Evolutionary conservation across 139 green algal genomes (phyloP).

Genomic region (Tetradesmus obliquus): DNA sequence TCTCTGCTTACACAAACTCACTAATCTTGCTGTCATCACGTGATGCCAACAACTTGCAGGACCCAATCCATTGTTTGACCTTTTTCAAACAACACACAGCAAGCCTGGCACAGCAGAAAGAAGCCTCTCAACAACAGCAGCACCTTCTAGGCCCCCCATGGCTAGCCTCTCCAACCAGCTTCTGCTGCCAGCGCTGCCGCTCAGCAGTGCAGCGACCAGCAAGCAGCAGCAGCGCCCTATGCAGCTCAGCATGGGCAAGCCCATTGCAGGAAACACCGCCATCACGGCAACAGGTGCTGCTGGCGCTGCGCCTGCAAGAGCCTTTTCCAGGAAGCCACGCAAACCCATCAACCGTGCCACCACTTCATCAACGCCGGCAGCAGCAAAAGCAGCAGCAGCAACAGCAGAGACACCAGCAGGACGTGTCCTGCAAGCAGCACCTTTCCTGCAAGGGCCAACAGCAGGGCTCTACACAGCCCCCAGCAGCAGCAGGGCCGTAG

Average conservation of each 20-base stretch:
- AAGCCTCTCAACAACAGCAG: background rate
- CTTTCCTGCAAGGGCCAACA: slow-evolving; percentile 21
- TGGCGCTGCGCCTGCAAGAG: background rate
- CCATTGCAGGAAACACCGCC: background rate
- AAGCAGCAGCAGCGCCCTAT: background rate
- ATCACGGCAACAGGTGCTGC: slow-evolving; percentile 19
- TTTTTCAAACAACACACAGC: background rate
- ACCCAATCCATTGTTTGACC: background rate
- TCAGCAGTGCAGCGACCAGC: background rate
- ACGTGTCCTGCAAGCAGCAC: background rate
- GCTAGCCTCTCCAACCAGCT: background rate
- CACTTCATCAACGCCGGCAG: background rate
- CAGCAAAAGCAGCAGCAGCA: slow-evolving; percentile 41
- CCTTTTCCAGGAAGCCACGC: background rate
- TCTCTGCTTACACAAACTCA: no score
- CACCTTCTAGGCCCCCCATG: background rate
- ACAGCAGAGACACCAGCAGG: background rate
- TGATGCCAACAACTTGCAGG: background rate
- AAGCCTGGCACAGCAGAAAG: background rate
- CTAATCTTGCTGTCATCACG: background rate
- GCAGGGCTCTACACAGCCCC: background rate
- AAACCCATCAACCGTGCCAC: background rate
- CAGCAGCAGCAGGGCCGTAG: background rate
- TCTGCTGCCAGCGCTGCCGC: background rate
- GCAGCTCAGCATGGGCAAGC: background rate